Evolutionary conservation across 345 rosid genomes (phyloP), one percentile per base, ranked within the genome.

Genomic region (Rhodamnia argentea): DNA sequence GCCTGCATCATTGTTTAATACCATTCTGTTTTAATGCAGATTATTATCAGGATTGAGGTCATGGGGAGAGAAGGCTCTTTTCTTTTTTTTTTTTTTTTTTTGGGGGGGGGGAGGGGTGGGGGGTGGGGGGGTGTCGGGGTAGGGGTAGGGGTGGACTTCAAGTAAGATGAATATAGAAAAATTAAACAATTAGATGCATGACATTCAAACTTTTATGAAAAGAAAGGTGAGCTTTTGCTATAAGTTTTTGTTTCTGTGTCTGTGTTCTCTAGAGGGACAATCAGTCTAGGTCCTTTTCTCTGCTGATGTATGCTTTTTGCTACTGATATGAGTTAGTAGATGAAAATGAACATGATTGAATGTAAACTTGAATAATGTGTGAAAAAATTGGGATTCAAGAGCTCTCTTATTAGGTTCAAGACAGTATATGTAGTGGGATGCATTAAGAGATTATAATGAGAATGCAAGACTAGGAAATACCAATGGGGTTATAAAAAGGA

Each of bases 81-180:
- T 51, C 13, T 52, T 29, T 15, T 62, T 29, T 6, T 27, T 27
- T n/a, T 60, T 6, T 5, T 13, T 1, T 1, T 0, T 0, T 0
- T 0, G 3, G 1, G 70, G 32, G 70, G 4, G 32, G 18, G 20
- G 32, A 3, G 0, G 32, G 23, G 57, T 23, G 57, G 57, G 23
- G 6, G 57, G 42, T n/a, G n/a, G n/a, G n/a, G n/a, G n/a, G n/a
- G n/a, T n/a, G n/a, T n/a, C n/a, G n/a, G n/a, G n/a, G n/a, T n/a
- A n/a, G n/a, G n/a, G n/a, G n/a, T n/a, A n/a, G n/a, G n/a, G n/a
- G n/a, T n/a, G n/a, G n/a, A 7, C 11, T 29, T 62, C 42, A 29
- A 62, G 42, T 29, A 62, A 62, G 9, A 29, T 62, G 75, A 42
- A 29, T 29, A 62, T 62, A 62, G 42, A 62, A 62, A 29, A 62